Percentiles rank a stretch among this genome's conserved stretches.
Evolutionary conservation across 192 early-diverging fungal genomes (phyloP).

Genomic region (Phycomyces blakesleeanus): DNA sequence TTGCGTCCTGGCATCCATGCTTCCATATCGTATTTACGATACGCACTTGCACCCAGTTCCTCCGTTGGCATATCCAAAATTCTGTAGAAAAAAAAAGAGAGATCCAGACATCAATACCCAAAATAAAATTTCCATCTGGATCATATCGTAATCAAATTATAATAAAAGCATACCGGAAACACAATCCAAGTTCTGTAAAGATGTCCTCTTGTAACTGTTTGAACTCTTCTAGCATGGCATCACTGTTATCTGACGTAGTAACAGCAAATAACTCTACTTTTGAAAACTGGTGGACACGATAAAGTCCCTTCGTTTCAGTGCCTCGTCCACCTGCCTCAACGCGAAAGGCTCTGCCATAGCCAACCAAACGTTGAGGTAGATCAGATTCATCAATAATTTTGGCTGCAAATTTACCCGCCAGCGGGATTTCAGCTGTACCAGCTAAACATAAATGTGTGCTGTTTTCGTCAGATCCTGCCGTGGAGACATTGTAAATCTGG

Average conservation of each 20-base stretch:
- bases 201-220: slow-evolving; percentile 67
- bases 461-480: slow-evolving; percentile 22
- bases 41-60: slow-evolving; percentile 87
- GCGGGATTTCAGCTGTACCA: slow-evolving; percentile 87
- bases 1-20: slow-evolving; percentile 92
- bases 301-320: slow-evolving; percentile 77
- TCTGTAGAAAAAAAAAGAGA: slow-evolving; percentile 25
- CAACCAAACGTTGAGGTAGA: slow-evolving; percentile 71
- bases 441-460: slow-evolving; percentile 65
- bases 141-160: background rate
- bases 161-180: slow-evolving; percentile 49
- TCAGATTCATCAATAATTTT: slow-evolving; percentile 47
- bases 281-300: slow-evolving; percentile 90
- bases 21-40: slow-evolving; percentile 89
- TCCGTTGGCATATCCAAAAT: slow-evolving; percentile 87
- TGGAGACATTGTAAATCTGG: slow-evolving; percentile 74
- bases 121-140: too few relatives aligned
- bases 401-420: slow-evolving; percentile 78
- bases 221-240: slow-evolving; percentile 68
- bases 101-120: too few relatives aligned
- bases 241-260: slow-evolving; percentile 57
- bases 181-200: slow-evolving; percentile 73
- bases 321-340: slow-evolving; percentile 83
- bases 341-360: slow-evolving; percentile 80
- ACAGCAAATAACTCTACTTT: slow-evolving; percentile 89